Conservation (phyloP, 495 filamentous ascomycete species). For the Trypethelium eluteriae region DNA sequence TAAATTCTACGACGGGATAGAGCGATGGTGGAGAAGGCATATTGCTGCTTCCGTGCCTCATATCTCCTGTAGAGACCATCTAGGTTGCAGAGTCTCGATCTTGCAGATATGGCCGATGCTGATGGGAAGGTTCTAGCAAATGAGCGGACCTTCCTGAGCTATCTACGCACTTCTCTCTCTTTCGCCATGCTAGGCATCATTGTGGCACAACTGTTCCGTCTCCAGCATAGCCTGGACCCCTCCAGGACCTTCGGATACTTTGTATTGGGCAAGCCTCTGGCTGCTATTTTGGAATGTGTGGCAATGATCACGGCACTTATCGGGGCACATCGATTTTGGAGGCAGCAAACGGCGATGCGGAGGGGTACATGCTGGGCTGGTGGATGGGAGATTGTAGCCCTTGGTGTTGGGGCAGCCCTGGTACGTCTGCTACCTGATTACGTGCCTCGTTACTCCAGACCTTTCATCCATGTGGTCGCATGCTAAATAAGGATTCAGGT, state of each 20-base stretch:
- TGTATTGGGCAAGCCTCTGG: constrained; percentile 57
- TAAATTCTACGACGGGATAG: constrained; percentile 25
- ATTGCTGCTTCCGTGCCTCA: constrained; percentile 41
- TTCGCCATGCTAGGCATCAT: constrained; percentile 60
- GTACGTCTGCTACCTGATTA: not conserved
- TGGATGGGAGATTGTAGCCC: constrained; percentile 58
- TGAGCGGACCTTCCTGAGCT: constrained; percentile 71
- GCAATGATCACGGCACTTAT: constrained; percentile 51
- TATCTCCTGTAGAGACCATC: constrained; percentile 43
- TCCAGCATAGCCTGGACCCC: constrained; percentile 46
- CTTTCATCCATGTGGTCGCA: not conserved
- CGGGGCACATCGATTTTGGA: constrained; percentile 61
- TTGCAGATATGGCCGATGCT: too few relatives aligned
- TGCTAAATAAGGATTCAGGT: not conserved
- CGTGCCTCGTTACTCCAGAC: not conserved
- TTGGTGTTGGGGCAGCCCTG: constrained; percentile 35
- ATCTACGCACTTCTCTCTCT: constrained; percentile 63
- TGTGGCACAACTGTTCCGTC: constrained; percentile 61
- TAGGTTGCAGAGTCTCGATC: constrained; percentile 35
- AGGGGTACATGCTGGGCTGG: constrained; percentile 57
- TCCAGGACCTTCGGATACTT: constrained; percentile 49
- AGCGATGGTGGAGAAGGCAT: constrained; percentile 41
- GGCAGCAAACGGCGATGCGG: constrained; percentile 59
- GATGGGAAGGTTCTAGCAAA: constrained; percentile 45
- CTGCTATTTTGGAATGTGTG: constrained; percentile 49